Base-by-base conservation (phyloP, 306 rosid species). In the Quercus engelmannii region DNA sequence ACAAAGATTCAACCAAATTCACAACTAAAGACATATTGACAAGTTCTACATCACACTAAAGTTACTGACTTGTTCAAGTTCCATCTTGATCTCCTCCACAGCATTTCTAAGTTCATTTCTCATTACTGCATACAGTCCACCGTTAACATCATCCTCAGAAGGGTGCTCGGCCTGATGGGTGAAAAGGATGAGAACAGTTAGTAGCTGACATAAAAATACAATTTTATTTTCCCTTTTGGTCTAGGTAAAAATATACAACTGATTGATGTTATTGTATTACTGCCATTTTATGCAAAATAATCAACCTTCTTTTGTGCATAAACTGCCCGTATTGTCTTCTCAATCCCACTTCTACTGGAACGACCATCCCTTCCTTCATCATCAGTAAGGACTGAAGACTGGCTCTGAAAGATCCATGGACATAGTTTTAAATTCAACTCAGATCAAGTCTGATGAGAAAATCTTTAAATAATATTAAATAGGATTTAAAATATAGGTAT, bases 321-420 rank as follows among this genome's bases (percentile, higher is more conserved):
- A 78, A 79, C 89, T 54, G 91, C 58, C 76, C 77, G 88, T 65
- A 71, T 80, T 68, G 87, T 90, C 85, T 76, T 85, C 79, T 85
- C 94, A 72, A 35, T 74, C 81, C 89, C 94, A 84, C 65, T 80
- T 81, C 83, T 85, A 75, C 85, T 79, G 69, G 84, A 70, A 67
- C 68, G 82, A 75, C 81, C 84, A 79, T 84, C 88, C 90, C 76
- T 86, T 74, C 93, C 97, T 82, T 93, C 96, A 80, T 96, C 99
- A 76, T 93, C 96, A 4, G 96, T 93, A 74, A 93, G 85, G 81
- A 93, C 91, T 15, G 96, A 95, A 67, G 99, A 92, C 41, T 91
- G 97, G 84, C 98, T 96, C 98, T 95, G 91, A 78, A 87, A 86
- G 69, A 55, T 57, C 56, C 83, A 68, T 12, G 83, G 49, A 76